phyloP scores from a whole-genome alignment of 2,329 filamentous ascomycete genomes.

The Penicillium sp. region DNA sequence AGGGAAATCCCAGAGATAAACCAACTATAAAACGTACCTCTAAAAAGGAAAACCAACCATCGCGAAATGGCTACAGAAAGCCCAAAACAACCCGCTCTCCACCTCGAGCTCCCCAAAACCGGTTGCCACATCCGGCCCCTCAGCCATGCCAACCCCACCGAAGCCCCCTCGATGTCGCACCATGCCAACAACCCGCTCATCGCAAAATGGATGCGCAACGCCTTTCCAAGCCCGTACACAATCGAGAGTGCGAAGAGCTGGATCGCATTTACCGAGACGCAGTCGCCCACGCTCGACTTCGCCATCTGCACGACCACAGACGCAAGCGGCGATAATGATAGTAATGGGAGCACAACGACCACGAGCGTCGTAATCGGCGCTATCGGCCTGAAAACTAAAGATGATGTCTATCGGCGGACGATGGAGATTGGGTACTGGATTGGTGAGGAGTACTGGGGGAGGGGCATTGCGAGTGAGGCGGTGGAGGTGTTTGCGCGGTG shows the following conservation, averaged over 20 bases:
- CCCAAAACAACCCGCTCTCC: background rate
- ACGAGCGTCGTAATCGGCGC: constrained; percentile 11
- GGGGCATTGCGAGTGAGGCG: constrained; percentile 16
- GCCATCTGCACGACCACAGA: background rate
- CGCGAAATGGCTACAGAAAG: too few species aligned
- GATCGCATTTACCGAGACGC: background rate
- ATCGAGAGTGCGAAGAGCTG: constrained; percentile 4
- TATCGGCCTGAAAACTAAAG: constrained; percentile 3
- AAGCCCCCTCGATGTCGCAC: background rate
- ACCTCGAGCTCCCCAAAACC: background rate
- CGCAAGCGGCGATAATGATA: too few species aligned
- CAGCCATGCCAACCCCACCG: background rate
- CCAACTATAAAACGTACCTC: too few species aligned
- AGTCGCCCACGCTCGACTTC: background rate
- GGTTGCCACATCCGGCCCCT: constrained; percentile 11
- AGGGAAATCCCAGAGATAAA: too few species aligned
- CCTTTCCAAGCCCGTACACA: constrained; percentile 17
- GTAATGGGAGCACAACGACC: background rate
- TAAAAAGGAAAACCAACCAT: too few species aligned
- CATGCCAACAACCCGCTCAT: constrained; percentile 20
- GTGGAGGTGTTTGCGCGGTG: constrained; percentile 5
- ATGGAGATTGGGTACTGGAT: constrained; percentile 21
- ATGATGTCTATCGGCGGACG: constrained; percentile 14
- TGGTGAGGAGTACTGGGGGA: constrained; percentile 16
- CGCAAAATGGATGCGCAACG: constrained; percentile 17